phyloP scores from a whole-genome alignment of 2,329 filamentous ascomycete species.

The Malbranchea zuffiana region DNA sequence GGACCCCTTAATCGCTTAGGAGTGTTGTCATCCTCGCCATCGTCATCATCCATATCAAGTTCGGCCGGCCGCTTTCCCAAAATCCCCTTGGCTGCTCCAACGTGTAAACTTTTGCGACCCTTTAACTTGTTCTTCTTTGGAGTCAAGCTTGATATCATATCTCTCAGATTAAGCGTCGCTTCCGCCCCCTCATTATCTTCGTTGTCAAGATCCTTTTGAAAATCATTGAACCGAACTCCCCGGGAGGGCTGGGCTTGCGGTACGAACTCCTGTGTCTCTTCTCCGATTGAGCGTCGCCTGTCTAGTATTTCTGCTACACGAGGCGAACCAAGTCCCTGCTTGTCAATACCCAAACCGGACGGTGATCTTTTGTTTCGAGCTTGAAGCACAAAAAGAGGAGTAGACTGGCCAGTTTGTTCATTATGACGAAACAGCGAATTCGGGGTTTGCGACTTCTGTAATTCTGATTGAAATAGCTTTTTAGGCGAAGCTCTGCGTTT shows the following conservation, averaged over 20 bases:
- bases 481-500: constrained; percentile 34
- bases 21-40: constrained; percentile 46
- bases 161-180: constrained; percentile 55
- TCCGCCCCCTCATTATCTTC: constrained; percentile 54
- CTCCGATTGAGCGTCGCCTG: constrained; percentile 59
- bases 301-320: constrained; percentile 61
- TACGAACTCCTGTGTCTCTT: constrained; percentile 53
- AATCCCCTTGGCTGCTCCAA: constrained; percentile 61
- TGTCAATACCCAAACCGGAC: constrained; percentile 59
- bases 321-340: constrained; percentile 62
- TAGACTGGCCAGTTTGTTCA: constrained; percentile 44
- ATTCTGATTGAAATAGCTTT: constrained; percentile 36
- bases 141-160: constrained; percentile 67
- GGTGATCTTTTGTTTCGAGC: constrained; percentile 50
- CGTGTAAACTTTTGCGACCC: constrained; percentile 64
- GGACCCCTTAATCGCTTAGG: constrained; percentile 60
- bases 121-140: constrained; percentile 59
- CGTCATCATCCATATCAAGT: constrained; percentile 52
- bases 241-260: constrained; percentile 37
- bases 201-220: constrained; percentile 50
- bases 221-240: constrained; percentile 54
- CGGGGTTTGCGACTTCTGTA: constrained; percentile 29
- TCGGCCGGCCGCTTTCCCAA: constrained; percentile 64
- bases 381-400: constrained; percentile 54
- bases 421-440: constrained; percentile 45